Conservation (phyloP, 2,329 filamentous ascomycete species). For the Nothophoma quercina region DNA sequence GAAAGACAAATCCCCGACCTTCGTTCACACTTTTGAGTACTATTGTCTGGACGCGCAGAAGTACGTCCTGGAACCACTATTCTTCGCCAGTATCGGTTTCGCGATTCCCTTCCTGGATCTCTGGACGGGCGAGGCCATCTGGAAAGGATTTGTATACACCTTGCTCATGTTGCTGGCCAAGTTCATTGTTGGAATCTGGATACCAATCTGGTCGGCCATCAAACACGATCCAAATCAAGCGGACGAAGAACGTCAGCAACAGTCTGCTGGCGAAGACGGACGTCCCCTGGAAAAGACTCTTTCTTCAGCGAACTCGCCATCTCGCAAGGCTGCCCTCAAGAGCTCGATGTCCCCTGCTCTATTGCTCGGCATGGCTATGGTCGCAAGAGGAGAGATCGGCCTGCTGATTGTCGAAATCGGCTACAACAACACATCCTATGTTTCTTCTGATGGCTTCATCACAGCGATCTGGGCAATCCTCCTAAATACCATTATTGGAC, state of each 20-base stretch:
- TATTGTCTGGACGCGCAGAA: constrained; percentile 59
- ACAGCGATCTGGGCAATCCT: constrained; percentile 37
- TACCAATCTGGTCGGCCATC: constrained; percentile 16
- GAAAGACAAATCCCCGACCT: constrained; percentile 38
- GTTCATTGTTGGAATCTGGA: constrained; percentile 20
- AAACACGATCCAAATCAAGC: constrained; percentile 18
- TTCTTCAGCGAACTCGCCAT: constrained; percentile 11
- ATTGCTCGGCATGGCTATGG: constrained; percentile 36
- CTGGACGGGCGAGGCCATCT: constrained; percentile 39
- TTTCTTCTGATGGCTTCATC: constrained; percentile 30
- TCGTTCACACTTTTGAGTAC: constrained; percentile 42
- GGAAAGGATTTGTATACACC: constrained; percentile 38
- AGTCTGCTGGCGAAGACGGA: background rate
- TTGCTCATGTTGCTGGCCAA: constrained; percentile 35
- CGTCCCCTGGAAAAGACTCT: background rate
- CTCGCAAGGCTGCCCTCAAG: constrained; percentile 14
- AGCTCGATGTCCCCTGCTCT: constrained; percentile 13
- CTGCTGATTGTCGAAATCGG: constrained; percentile 40
- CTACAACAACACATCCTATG: constrained; percentile 38
- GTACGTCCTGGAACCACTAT: constrained; percentile 39
- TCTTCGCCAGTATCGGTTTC: constrained; percentile 43
- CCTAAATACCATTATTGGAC: constrained; percentile 35
- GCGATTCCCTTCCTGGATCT: constrained; percentile 40
- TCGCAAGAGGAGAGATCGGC: constrained; percentile 41
- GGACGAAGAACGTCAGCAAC: background rate